Conservation (phyloP, 257 asterid genomes). For the Solanum megistacrolobum region DNA sequence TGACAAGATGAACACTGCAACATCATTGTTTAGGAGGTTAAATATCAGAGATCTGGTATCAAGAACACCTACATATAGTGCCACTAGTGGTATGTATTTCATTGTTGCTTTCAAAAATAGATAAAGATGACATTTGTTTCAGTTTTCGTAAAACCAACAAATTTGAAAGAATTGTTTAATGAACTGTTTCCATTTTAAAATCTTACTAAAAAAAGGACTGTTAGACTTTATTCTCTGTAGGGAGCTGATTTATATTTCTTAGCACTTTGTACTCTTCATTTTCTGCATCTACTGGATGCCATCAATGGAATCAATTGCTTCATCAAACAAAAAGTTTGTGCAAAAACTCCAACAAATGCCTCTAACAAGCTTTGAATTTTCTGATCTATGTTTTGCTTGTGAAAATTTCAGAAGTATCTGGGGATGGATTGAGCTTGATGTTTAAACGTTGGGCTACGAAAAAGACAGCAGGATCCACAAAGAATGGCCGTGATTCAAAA, state of each 20-base stretch:
- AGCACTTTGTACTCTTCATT: background rate
- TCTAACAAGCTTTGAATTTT: background rate
- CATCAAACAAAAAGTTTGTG: background rate
- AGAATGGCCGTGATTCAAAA: slow-evolving; percentile 84
- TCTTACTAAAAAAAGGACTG: background rate
- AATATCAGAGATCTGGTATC: slow-evolving; percentile 50
- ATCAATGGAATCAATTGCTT: background rate
- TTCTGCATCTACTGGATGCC: background rate
- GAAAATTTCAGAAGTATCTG: slow-evolving; percentile 41
- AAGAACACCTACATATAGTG: slow-evolving; percentile 30
- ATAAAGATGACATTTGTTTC: background rate
- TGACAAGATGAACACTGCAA: slow-evolving; percentile 11
- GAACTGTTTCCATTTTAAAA: background rate
- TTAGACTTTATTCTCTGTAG: background rate
- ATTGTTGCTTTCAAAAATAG: background rate
- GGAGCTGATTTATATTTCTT: background rate
- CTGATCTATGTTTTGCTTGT: background rate
- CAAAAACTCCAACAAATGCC: background rate
- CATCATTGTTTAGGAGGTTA: slow-evolving; percentile 34
- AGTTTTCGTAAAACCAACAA: background rate
- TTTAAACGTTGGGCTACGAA: slow-evolving; percentile 92
- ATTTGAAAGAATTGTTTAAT: background rate
- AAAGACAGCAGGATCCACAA: slow-evolving; percentile 86
- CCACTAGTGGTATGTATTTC: slow-evolving; percentile 39
- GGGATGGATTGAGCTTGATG: slow-evolving; percentile 67